A percentile compares a stretch with the other conserved stretches of the same genome.
These are phyloP conservation scores for Ophiostoma sp. DNA, from an alignment of 2,329 filamentous ascomycete species.

Conservation along the genomic window DNA sequence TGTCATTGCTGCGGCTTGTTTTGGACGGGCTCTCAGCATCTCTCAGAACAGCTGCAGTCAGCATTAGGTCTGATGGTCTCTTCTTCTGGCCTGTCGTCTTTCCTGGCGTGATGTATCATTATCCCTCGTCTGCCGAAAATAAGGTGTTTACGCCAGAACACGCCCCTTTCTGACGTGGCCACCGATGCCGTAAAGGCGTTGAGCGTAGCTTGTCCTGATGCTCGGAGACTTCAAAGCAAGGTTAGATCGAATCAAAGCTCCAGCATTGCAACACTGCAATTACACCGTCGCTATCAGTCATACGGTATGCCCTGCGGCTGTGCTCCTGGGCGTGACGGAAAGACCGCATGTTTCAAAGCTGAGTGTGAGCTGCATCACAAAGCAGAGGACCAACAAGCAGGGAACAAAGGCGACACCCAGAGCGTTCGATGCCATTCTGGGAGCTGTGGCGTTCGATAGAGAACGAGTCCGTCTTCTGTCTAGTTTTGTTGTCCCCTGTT, in stretches of 20 bases:
- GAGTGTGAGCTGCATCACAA: background rate
- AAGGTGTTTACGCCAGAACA: background rate
- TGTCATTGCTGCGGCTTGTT: background rate
- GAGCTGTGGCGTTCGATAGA: background rate
- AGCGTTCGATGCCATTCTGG: too few species aligned
- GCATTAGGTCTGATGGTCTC: background rate
- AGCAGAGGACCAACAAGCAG: background rate
- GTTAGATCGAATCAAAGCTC: background rate
- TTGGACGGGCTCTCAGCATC: background rate
- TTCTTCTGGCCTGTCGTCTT: background rate
- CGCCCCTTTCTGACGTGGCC: too few species aligned
- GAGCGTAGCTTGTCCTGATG: background rate
- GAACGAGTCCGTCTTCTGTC: background rate
- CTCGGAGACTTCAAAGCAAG: background rate
- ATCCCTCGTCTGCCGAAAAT: background rate
- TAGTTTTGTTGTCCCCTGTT: background rate
- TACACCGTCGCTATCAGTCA: too few species aligned
- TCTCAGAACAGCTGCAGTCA: background rate
- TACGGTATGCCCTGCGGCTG: background rate
- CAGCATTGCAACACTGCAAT: too few species aligned
- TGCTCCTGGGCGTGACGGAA: background rate
- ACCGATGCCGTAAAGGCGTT: background rate
- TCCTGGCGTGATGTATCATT: background rate
- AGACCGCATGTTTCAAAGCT: constrained; percentile 4
- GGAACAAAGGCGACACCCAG: background rate